Evolutionary conservation across 176 grass and related monocot species (phyloP), one percentile per base, ranked within the genome.

Genomic region (Urochloa ruziziensis): DNA sequence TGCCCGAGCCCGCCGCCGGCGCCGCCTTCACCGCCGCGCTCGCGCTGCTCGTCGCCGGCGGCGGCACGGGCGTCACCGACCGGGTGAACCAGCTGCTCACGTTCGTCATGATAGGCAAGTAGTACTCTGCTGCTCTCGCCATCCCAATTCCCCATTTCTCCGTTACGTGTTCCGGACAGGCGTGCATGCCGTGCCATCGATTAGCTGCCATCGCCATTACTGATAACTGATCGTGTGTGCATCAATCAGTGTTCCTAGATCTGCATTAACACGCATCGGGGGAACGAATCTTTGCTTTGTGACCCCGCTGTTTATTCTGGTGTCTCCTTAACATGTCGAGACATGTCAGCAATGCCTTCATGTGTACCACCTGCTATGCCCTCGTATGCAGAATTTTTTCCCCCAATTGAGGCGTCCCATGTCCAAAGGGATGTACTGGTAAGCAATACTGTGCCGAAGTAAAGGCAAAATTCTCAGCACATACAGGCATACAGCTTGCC

Each of bases 41-140:
- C 67, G 85, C 87, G 17, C 37, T 94, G 51, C 91, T 92, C 82
- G 79, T 97, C 69, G 84, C 91, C 30, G 80, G 35, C 1, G 92
- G 92, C 16, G 88, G 94, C 46, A 97, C 87, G 30, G 51, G 17
- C 75, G 68, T 87, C 76, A 94, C 88, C 13, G 92, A 94, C 82
- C 85, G 74, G 36, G 90, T 92, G 69, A 94, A 97, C 69, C 92
- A 94, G 72, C 73, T 89, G 67, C 66, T 94, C 43, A 97, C 94
- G 24, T 73, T 87, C 86, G 61, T 87, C 79, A 94, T 92, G 92
- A 92, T 97, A 82, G 92, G 87, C 70, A 67, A 62, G 59, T n/a
- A n/a, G n/a, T 32, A 62, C 66, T 25, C 10, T 40, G 39, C 46
- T 46, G 36, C 23, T 53, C 14, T 23, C 36, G 18, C 58, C 4